Percentiles rank a stretch among this genome's conserved stretches.
Evolutionary conservation across 2,329 filamentous ascomycete species (phyloP).

Genomic region (Fusarium lateritium): DNA sequence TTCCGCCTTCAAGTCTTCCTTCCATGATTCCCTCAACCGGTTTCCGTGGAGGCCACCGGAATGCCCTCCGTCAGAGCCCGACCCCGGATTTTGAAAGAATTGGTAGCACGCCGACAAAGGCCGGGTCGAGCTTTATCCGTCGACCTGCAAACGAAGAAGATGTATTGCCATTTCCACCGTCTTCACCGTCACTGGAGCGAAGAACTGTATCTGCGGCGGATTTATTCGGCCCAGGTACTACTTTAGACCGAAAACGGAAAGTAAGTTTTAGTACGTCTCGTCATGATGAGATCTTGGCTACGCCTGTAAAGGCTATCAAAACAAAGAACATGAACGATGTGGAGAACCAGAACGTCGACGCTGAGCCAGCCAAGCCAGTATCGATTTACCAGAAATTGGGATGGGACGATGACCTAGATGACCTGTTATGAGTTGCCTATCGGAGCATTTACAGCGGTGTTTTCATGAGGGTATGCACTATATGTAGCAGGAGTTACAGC

Average conservation of each 20-base stretch:
- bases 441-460: slow-evolving; percentile 44
- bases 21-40: slow-evolving; percentile 61
- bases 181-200: slow-evolving; percentile 55
- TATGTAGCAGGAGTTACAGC: slow-evolving; percentile 36
- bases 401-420: slow-evolving; percentile 71
- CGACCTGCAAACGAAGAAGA: slow-evolving; percentile 47
- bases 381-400: slow-evolving; percentile 70
- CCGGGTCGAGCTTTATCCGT: slow-evolving; percentile 50
- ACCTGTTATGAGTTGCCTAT: slow-evolving; percentile 55
- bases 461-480: slow-evolving; percentile 39
- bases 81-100: slow-evolving; percentile 52
- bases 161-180: slow-evolving; percentile 51
- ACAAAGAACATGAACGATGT: slow-evolving; percentile 22
- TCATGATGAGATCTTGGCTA: slow-evolving; percentile 53
- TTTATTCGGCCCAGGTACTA: slow-evolving; percentile 27
- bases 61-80: slow-evolving; percentile 51
- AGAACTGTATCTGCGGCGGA: slow-evolving; percentile 36
- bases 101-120: slow-evolving; percentile 52
- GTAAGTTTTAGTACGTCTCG: slow-evolving; percentile 36
- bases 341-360: slow-evolving; percentile 24
- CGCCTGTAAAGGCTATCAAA: slow-evolving; percentile 56
- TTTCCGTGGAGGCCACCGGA: slow-evolving; percentile 51
- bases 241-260: slow-evolving; percentile 32
- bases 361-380: slow-evolving; percentile 47
- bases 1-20: slow-evolving; percentile 57